Conservation (phyloP, 371 early-diverging fungal species). For the Funneliformis caledonium region DNA sequence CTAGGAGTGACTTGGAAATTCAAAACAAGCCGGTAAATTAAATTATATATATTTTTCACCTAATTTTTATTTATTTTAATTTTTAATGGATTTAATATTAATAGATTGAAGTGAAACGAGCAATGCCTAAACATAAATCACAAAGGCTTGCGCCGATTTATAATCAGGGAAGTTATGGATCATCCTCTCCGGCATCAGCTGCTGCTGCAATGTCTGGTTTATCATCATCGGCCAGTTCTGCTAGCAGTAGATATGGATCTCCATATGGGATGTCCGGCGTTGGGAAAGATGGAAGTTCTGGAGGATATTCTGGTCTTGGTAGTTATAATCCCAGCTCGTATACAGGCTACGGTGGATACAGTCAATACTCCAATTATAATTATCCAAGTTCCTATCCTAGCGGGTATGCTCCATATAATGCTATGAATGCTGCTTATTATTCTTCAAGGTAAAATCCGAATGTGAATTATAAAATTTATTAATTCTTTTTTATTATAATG, state of each 20-base stretch:
- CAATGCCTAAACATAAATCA: conserved; percentile 56
- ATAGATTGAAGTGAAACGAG: conserved; percentile 71
- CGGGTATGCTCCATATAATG: conserved; percentile 36
- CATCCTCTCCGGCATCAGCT: conserved; percentile 26
- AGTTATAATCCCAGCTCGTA: conserved; percentile 23
- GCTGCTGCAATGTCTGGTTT: conserved; percentile 16
- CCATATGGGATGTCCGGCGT: not conserved
- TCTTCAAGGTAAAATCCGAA: conserved; percentile 35
- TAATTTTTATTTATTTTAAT: not conserved
- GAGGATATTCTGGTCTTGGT: conserved; percentile 32
- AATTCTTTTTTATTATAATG: not conserved
- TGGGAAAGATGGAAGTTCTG: not conserved
- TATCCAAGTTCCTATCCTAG: conserved; percentile 34
- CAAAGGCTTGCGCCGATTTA: not conserved
- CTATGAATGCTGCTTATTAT: conserved; percentile 29
- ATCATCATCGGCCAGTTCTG: conserved; percentile 26
- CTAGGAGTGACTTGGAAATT: conserved; percentile 55
- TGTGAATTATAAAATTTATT: not conserved
- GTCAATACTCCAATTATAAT: conserved; percentile 33
- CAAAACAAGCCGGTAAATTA: conserved; percentile 58
- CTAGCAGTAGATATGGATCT: conserved; percentile 11
- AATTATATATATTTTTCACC: not conserved
- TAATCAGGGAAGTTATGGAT: conserved; percentile 12
- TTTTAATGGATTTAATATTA: not conserved
- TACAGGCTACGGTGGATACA: conserved; percentile 34